Base-by-base conservation (phyloP, 2,329 filamentous ascomycete genomes). In the Aspergillus sp. region DNA sequence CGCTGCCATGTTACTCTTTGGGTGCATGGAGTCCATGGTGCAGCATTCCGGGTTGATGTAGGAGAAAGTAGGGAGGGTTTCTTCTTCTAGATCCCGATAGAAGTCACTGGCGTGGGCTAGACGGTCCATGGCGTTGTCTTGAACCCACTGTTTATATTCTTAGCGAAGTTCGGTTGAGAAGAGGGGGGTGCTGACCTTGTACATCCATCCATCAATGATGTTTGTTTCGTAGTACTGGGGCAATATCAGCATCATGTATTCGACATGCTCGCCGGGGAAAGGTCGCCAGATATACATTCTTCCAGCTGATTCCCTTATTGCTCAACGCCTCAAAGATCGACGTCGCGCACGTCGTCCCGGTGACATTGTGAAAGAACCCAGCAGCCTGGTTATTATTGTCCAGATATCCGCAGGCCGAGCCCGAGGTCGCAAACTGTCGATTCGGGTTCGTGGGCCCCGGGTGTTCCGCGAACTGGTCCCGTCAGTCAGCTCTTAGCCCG, bases 51-150 rank as follows among this genome's bases (percentile, higher is more conserved):
- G 78, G 29, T 79, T 80, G 56, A 80, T 76, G 62, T 79, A 80
- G 20, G 83, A 81, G 75, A 86, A 90, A 75, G 91, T 89, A 1
- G 90, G 90, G n/a, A 92, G 82, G 18, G 78, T 83, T 65, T 87
- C 78, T 59, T 75, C 77, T 58, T 83, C 78, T 7, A 92, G 80
- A 69, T 94, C 91, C 54, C 81, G 77, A 67, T 87, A 82, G 78
- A 94, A 93, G 18, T 72, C 56, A 49, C 65, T 62, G 9, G 69
- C 69, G 53, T 71, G 64, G 11, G 69, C 71, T 3, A 77, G 66
- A 12, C 64, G 64, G 55, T 73, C 67, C 64, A 74, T 71, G 53
- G 69, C 71, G 51, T 75, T 73, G 54, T 76, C 70, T 67, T 77
- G 73, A 22, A 75, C 73, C 70, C 72, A 75, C 67, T 75, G 62